Evolutionary conservation across 163 green algal genomes (phyloP), one percentile per base, ranked within the genome.

Genomic region (Chlorella variabilis): DNA sequence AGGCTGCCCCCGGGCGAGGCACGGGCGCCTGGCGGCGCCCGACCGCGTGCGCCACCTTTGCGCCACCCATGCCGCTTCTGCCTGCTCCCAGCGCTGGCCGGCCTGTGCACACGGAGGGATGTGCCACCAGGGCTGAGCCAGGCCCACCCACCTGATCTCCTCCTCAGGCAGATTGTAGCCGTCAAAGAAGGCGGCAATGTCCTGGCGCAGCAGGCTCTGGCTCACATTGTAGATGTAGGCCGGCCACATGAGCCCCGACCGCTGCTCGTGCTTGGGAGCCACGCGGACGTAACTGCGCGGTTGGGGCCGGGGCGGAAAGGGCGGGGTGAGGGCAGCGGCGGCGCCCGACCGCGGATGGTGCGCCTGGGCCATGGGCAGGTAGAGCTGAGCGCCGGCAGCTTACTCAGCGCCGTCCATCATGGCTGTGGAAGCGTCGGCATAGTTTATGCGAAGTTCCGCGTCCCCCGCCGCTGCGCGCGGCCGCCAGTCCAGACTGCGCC

Each of bases 101-200:
- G n/a, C n/a, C n/a, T n/a, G n/a, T 15, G 51, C 51, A 62, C 51
- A 20, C n/a, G 15, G 6, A 67, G 4, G 38, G 15, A 17, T 27
- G 7, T 18, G 6, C 59, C 20, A 17, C 27, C n/a, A 6, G 3
- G 20, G 18, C 59, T 7, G 4, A n/a, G 9, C 18, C 51, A 25
- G 9, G 25, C 18, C 13, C 51, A 61, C 71, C 13, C 56, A 80
- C 73, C 73, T 33, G 17, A 80, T 70, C 20, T 80, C 73, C 1
- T 70, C 56, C 33, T 42, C 38, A 9, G 27, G 17, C 27, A 80
- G 73, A 4, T 33, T 33, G 56, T 58, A 71, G 13, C 73, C 73
- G n/a, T 80, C 73, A 29, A 80, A 80, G n/a, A 80, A 80, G 13
- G 73, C 25, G 17, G 73, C 73, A 42, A 80, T 58, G n/a, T 80